These are phyloP conservation scores for Puccinia hordei DNA, from an alignment of 1,284 basidiomycete genomes.

Conservation along the genomic window DNA sequence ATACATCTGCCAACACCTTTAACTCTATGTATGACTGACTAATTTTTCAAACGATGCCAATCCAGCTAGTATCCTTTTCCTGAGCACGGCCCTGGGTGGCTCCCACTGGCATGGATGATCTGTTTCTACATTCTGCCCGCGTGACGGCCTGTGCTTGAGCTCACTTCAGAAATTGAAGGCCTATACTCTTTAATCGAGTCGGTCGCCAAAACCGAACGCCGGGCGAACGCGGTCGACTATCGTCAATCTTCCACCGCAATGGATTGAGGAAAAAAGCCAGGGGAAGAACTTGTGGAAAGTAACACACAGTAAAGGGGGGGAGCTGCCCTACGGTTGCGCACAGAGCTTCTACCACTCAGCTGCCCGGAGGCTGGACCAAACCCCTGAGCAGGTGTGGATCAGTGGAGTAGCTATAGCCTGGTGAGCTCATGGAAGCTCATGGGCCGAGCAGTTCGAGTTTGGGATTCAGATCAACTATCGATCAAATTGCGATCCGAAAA, in stretches of 20 bases:
- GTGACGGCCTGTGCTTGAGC: neutral
- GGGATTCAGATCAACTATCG: too few relatives aligned
- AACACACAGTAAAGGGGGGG: neutral
- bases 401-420: neutral
- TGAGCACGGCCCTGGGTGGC: neutral
- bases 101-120: neutral
- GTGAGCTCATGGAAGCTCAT: neutral
- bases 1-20: neutral
- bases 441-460: too few relatives aligned
- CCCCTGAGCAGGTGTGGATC: conserved; percentile 3
- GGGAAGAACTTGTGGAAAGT: neutral
- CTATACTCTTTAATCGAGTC: neutral
- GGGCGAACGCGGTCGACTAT: neutral
- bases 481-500: too few relatives aligned
- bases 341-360: conserved; percentile 11
- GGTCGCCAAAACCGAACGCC: neutral
- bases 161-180: neutral
- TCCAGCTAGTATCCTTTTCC: neutral
- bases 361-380: neutral
- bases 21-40: neutral
- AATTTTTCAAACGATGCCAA: conserved; percentile 13
- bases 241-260: neutral
- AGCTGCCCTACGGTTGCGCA: neutral
- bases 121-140: neutral
- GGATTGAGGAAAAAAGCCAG: neutral